Percentiles rank a stretch among this genome's conserved stretches.
These are phyloP conservation scores for Xylariales sp. DNA, from an alignment of 2,329 filamentous ascomycete species.

Conservation along the genomic window DNA sequence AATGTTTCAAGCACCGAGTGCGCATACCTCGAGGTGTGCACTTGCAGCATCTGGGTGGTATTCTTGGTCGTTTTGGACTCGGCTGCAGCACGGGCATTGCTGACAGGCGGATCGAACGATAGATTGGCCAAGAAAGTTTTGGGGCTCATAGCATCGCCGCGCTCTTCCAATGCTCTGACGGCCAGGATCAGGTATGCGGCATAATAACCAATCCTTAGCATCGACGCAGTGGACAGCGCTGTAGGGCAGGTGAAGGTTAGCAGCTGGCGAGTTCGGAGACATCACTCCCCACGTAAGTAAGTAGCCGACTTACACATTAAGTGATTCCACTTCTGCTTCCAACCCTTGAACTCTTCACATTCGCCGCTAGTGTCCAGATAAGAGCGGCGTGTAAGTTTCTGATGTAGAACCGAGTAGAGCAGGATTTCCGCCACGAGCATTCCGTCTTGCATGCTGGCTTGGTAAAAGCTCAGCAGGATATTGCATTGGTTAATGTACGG, in stretches of 20 bases:
- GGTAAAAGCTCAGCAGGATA: slow-evolving; percentile 33
- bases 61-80: slow-evolving; percentile 8
- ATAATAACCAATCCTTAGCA: slow-evolving; percentile 28
- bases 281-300: neutral
- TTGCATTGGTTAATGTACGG: slow-evolving; percentile 36
- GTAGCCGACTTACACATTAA: slow-evolving; percentile 27
- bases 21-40: slow-evolving; percentile 24
- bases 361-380: slow-evolving; percentile 26
- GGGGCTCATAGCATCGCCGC: slow-evolving; percentile 23
- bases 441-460: slow-evolving; percentile 35
- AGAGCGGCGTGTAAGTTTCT: slow-evolving; percentile 27
- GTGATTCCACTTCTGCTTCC: slow-evolving; percentile 31
- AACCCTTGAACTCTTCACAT: slow-evolving; percentile 28
- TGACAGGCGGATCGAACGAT: slow-evolving; percentile 8
- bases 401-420: slow-evolving; percentile 31
- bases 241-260: slow-evolving; percentile 1
- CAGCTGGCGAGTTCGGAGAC: neutral
- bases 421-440: slow-evolving; percentile 36
- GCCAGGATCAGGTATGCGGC: slow-evolving; percentile 29
- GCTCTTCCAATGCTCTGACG: slow-evolving; percentile 24
- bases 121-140: slow-evolving; percentile 22
- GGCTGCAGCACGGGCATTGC: slow-evolving; percentile 9
- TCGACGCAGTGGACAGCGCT: slow-evolving; percentile 29
- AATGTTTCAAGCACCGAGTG: slow-evolving; percentile 26
- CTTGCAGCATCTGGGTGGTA: slow-evolving; percentile 16